Base-by-base conservation (phyloP, 2,329 filamentous ascomycete species). In the Karstenula rhodostoma region DNA sequence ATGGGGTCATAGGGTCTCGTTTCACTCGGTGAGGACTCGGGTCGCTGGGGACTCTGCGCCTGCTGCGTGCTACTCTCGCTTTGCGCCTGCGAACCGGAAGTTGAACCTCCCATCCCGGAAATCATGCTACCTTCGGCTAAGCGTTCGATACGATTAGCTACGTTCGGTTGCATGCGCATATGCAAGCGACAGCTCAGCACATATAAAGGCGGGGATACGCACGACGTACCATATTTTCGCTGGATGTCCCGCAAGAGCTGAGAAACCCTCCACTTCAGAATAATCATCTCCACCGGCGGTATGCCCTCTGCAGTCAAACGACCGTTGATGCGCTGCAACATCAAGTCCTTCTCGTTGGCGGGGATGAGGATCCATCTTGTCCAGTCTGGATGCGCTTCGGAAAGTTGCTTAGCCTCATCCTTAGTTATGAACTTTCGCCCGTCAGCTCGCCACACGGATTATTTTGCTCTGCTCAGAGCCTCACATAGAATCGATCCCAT, bases 401-500 rank as follows among this genome's bases (percentile, higher is more conserved):
- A 73, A 56, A 77, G 70, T 62, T 72, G 70, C 60, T 71, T 76
- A 53, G 74, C 71, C 64, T 76, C 74, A 58, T 77, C 74, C 55
- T 76, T 77, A 22, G 74, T 76, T 61, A 77, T 76, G 61, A 74
- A 76, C 74, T 77, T 55, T 47, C 13, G 55, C 49, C 51, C 47
- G 67, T 76, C 69, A 76, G 72, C 63, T 67, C 49, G 54, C 54
- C 59, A 56, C 42, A 32, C 53, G 17, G 58, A 53, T 57, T 58
- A 48, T 60, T 44, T 62, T 42, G 52, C 51, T 40, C 3, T 19
- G 8, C 43, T 35, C 50, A 40, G 53, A 25, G 9, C 75, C 74
- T 71, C 63, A 77, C 74, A 63, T 77, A 77, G 61, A 76, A 77
- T 13, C 74, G 67, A 57, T 76, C 73, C 74, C 74, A 77, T 68